Conservation (phyloP, 2,329 filamentous ascomycete genomes). For the Trichophyton benhamiae region DNA sequence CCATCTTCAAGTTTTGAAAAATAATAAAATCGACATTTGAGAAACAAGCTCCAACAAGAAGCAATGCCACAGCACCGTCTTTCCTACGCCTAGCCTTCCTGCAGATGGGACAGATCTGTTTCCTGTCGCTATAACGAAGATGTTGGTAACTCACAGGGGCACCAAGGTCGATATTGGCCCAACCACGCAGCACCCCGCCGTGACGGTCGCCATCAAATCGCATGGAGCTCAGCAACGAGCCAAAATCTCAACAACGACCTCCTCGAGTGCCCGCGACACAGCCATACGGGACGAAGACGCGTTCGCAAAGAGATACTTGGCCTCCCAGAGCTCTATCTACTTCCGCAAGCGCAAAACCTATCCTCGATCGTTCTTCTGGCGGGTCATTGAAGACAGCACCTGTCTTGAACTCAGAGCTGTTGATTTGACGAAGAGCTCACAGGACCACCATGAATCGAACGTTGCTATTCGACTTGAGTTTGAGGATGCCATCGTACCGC, state of each 20-base stretch:
- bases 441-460: constrained; percentile 52
- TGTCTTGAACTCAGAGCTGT: constrained; percentile 71
- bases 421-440: constrained; percentile 61
- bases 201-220: constrained; percentile 50
- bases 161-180: constrained; percentile 73
- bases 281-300: constrained; percentile 49
- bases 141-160: constrained; percentile 73
- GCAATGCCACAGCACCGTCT: background rate
- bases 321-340: constrained; percentile 69
- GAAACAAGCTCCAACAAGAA: background rate
- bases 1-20: background rate
- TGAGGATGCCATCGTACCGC: constrained; percentile 56
- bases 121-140: constrained; percentile 26
- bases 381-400: constrained; percentile 66
- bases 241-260: constrained; percentile 37
- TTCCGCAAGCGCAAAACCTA: constrained; percentile 64
- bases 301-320: constrained; percentile 62
- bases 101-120: background rate
- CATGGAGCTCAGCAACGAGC: constrained; percentile 34
- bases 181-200: constrained; percentile 53
- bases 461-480: constrained; percentile 71
- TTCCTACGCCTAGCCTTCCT: background rate
- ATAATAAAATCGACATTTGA: background rate
- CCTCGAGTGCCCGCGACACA: constrained; percentile 27
- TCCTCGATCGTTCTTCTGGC: constrained; percentile 83